These are phyloP conservation scores for Macrolepiota fuliginosa DNA, from an alignment of 768 basidiomycete species.

Conservation along the genomic window DNA sequence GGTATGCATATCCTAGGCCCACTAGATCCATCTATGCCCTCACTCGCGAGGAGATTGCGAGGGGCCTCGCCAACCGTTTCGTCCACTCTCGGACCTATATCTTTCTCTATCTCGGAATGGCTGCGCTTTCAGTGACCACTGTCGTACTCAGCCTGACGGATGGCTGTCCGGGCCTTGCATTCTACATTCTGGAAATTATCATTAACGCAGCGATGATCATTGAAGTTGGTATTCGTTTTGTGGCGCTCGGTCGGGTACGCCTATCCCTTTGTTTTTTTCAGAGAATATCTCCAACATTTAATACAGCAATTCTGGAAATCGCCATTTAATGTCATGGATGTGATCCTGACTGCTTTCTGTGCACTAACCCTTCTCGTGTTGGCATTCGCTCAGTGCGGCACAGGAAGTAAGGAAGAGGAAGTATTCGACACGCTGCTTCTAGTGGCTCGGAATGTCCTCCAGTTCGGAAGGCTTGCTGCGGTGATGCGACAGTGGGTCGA, in stretches of 20 bases:
- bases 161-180: slow-evolving; percentile 84
- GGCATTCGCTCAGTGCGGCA: slow-evolving; percentile 81
- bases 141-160: slow-evolving; percentile 79
- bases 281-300: slow-evolving; percentile 2
- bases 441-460: slow-evolving; percentile 88
- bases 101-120: slow-evolving; percentile 86
- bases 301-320: slow-evolving; percentile 93
- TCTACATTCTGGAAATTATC: slow-evolving; percentile 87
- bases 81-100: slow-evolving; percentile 88
- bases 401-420: slow-evolving; percentile 89
- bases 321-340: slow-evolving; percentile 87
- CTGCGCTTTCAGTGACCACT: slow-evolving; percentile 81
- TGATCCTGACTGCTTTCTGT: slow-evolving; percentile 87
- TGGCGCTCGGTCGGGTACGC: slow-evolving; percentile 89
- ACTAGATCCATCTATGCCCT: slow-evolving; percentile 84
- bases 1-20: slow-evolving; percentile 40
- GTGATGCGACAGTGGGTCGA: slow-evolving; percentile 87
- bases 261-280: background rate
- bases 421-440: slow-evolving; percentile 90
- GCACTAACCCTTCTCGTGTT: slow-evolving; percentile 86
- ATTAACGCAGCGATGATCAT: slow-evolving; percentile 91
- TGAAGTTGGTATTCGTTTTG: slow-evolving; percentile 88
- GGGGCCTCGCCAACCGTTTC: slow-evolving; percentile 86
- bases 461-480: slow-evolving; percentile 87
- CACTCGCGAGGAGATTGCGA: slow-evolving; percentile 77